A percentile compares a stretch with the other conserved stretches of the same genome.
Evolutionary conservation across 352 stramenopile genomes (phyloP).

Genomic region (Globisporangium paddicum): DNA sequence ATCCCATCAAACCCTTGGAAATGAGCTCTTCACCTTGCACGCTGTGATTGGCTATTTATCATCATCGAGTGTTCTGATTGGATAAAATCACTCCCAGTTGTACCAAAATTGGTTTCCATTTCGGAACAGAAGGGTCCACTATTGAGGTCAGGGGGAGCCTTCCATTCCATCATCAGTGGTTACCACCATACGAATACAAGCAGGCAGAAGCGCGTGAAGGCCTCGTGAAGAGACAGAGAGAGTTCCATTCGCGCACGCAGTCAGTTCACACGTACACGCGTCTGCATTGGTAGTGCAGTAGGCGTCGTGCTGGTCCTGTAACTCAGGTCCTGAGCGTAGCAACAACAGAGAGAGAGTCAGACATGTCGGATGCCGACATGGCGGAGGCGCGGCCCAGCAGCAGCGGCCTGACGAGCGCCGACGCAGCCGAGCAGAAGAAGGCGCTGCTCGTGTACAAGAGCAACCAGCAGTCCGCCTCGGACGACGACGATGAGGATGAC

Average conservation of each 20-base stretch:
- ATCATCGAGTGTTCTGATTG: not conserved
- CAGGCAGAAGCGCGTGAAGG: not conserved
- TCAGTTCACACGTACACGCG: too few species aligned
- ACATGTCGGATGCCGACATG: conserved; percentile 38
- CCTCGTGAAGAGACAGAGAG: not conserved
- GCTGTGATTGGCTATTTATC: not conserved
- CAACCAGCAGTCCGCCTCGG: conserved; percentile 55
- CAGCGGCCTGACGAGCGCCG: conserved; percentile 11
- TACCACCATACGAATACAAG: not conserved
- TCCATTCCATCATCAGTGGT: not conserved
- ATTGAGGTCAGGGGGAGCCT: not conserved
- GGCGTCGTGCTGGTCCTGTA: not conserved
- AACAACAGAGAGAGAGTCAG: not conserved
- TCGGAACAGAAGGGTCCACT: not conserved
- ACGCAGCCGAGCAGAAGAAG: conserved; percentile 66
- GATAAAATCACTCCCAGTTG: not conserved
- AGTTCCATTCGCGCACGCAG: not conserved
- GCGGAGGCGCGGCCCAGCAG: conserved; percentile 10
- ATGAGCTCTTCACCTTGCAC: not conserved
- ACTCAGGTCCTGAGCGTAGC: not conserved
- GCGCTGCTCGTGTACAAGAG: conserved; percentile 75
- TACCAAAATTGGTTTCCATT: too few species aligned
- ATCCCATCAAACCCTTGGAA: not conserved
- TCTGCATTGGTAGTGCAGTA: not conserved
- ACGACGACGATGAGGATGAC: conserved; percentile 51